Evolutionary conservation across 2,329 filamentous ascomycete genomes (phyloP).

Genomic region (Alternaria consortialis): DNA sequence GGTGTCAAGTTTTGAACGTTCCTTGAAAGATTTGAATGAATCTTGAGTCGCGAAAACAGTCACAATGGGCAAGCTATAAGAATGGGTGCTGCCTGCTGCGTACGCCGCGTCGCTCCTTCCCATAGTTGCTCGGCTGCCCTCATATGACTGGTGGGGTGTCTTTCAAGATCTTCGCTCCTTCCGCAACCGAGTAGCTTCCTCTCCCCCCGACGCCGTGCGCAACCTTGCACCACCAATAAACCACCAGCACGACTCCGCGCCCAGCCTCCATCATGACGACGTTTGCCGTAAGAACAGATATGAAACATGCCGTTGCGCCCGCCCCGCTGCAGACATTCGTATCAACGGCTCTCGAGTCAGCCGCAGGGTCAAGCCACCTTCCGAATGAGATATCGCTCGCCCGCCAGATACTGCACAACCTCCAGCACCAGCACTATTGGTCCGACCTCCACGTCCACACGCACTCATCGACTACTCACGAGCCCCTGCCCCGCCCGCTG

Average conservation of each 20-base stretch:
- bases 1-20: background rate
- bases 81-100: conserved; percentile 8
- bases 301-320: conserved; percentile 39
- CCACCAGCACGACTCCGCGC: conserved; percentile 7
- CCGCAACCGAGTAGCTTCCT: conserved; percentile 38
- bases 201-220: conserved; percentile 27
- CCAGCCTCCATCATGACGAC: conserved; percentile 37
- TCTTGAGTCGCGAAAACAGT: background rate
- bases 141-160: conserved; percentile 27
- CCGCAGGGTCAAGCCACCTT: conserved; percentile 31
- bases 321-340: conserved; percentile 47
- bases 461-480: conserved; percentile 52
- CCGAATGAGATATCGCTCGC: conserved; percentile 61
- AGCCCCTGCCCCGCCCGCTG: conserved; percentile 66
- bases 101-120: conserved; percentile 18
- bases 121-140: conserved; percentile 10
- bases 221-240: conserved; percentile 37
- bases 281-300: conserved; percentile 17
- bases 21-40: background rate
- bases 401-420: conserved; percentile 72
- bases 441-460: conserved; percentile 66
- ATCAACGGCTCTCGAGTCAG: conserved; percentile 21
- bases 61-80: conserved; percentile 1
- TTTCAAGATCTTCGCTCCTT: conserved; percentile 42
- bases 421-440: conserved; percentile 81